phyloP scores from a whole-genome alignment of 2,329 filamentous ascomycete genomes.

The Fulvia fulva region DNA sequence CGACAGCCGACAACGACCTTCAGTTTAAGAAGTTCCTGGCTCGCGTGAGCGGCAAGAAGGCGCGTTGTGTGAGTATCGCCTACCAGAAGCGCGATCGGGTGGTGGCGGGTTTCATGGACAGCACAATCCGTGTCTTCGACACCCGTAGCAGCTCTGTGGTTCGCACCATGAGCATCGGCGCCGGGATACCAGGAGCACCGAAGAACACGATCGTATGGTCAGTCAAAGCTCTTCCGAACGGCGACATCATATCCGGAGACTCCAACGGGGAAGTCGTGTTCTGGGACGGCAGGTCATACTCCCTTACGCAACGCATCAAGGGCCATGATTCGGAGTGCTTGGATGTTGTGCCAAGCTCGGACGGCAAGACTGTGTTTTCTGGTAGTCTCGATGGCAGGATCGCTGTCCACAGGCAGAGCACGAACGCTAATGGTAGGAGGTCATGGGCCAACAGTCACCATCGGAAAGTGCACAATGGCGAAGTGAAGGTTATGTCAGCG shows the following conservation, averaged over 20 bases:
- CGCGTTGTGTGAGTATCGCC: conserved; percentile 83
- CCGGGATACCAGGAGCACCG: conserved; percentile 69
- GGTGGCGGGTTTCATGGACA: conserved; percentile 92
- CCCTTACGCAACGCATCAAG: conserved; percentile 78
- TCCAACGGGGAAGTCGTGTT: conserved; percentile 90
- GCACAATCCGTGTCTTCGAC: conserved; percentile 88
- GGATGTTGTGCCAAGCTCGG: conserved; percentile 74
- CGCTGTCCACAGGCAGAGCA: conserved; percentile 69
- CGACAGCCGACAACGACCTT: conserved; percentile 78
- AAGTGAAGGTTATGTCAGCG: conserved; percentile 89
- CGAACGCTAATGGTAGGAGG: conserved; percentile 42
- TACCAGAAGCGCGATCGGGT: conserved; percentile 82
- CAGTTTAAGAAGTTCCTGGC: conserved; percentile 73
- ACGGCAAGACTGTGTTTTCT: conserved; percentile 79
- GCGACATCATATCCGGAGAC: conserved; percentile 90
- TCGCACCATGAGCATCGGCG: conserved; percentile 80
- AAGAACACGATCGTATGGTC: conserved; percentile 91
- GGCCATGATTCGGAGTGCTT: conserved; percentile 87
- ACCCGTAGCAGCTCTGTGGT: conserved; percentile 71
- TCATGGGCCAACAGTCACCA: conserved; percentile 86
- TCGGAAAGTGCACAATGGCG: conserved; percentile 81
- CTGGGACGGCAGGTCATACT: conserved; percentile 91
- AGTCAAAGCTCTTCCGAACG: conserved; percentile 79
- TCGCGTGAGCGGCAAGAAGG: conserved; percentile 74
- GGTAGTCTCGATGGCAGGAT: conserved; percentile 89